Percentiles rank a stretch among this genome's conserved stretches.
phyloP scores from a whole-genome alignment of 2,329 filamentous ascomycete genomes.

The Curvularia spicifera region DNA sequence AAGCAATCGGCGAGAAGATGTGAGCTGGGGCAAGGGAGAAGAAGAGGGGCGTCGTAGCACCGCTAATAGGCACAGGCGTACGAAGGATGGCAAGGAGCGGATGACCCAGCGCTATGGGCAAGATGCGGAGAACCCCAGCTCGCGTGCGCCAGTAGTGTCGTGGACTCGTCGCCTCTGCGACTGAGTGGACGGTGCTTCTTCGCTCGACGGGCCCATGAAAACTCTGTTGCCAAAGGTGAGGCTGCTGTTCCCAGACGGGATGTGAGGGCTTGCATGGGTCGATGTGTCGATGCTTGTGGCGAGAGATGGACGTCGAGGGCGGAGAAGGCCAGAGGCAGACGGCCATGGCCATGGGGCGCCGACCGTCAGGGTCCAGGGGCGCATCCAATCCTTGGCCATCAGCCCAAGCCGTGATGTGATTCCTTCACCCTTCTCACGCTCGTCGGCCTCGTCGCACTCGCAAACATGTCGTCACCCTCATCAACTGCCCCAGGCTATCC shows the following conservation, averaged over 20 bases:
- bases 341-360: constrained; percentile 8
- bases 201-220: constrained; percentile 12
- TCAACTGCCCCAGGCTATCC: neutral
- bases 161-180: neutral
- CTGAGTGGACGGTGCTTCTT: constrained; percentile 22
- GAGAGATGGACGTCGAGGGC: neutral
- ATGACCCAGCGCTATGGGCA: constrained; percentile 42
- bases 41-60: constrained; percentile 37
- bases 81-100: constrained; percentile 14
- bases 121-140: constrained; percentile 42
- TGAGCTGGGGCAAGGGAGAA: constrained; percentile 6
- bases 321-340: constrained; percentile 12
- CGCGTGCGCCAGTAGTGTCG: constrained; percentile 23
- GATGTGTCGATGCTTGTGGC: neutral
- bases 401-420: neutral
- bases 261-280: no score
- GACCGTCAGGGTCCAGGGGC: constrained; percentile 14
- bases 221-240: constrained; percentile 11
- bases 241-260: constrained; percentile 4
- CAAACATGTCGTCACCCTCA: constrained; percentile 3
- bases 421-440: neutral
- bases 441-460: neutral
- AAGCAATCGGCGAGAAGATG: constrained; percentile 15
- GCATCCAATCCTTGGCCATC: neutral
- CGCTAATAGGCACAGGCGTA: constrained; percentile 1